These are phyloP conservation scores for Brasilioporus rufonigricans DNA, from an alignment of 768 basidiomycete genomes.

Conservation along the genomic window DNA sequence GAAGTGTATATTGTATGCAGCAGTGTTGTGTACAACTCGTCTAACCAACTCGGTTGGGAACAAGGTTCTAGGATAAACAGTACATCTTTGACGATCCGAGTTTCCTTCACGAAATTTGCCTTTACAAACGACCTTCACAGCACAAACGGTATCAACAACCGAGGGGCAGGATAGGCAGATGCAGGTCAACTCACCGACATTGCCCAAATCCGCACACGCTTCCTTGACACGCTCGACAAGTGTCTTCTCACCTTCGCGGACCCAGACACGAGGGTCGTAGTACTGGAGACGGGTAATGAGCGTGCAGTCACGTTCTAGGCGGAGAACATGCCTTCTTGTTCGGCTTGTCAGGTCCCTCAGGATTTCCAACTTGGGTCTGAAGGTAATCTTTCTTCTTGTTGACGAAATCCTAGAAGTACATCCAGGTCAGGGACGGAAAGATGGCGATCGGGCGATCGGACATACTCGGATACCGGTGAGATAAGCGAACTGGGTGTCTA, in stretches of 20 bases:
- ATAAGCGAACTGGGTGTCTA: constrained; percentile 90
- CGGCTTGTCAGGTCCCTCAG: constrained; percentile 93
- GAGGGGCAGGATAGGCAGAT: neutral
- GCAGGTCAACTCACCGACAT: constrained; percentile 42
- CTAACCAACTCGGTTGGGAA: neutral
- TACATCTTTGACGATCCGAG: constrained; percentile 2
- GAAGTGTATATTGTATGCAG: neutral
- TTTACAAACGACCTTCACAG: constrained; percentile 25
- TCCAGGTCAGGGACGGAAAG: neutral
- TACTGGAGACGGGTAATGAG: constrained; percentile 40
- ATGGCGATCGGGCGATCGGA: neutral
- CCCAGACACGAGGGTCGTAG: constrained; percentile 98
- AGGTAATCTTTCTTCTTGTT: constrained; percentile 85
- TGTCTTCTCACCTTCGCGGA: constrained; percentile 97
- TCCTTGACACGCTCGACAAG: constrained; percentile 83
- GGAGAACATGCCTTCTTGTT: constrained; percentile 85
- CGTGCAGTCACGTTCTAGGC: neutral
- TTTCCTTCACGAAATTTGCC: neutral
- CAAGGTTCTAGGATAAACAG: constrained; percentile 21
- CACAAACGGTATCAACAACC: neutral
- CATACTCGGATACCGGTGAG: constrained; percentile 75
- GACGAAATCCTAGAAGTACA: constrained; percentile 69
- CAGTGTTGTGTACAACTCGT: constrained; percentile 4
- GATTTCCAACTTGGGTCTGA: constrained; percentile 91
- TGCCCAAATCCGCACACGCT: constrained; percentile 90